Evolutionary conservation across 257 asterid genomes (phyloP), one percentile per base, ranked within the genome.

Genomic region (Paraleonurus japonicus): DNA sequence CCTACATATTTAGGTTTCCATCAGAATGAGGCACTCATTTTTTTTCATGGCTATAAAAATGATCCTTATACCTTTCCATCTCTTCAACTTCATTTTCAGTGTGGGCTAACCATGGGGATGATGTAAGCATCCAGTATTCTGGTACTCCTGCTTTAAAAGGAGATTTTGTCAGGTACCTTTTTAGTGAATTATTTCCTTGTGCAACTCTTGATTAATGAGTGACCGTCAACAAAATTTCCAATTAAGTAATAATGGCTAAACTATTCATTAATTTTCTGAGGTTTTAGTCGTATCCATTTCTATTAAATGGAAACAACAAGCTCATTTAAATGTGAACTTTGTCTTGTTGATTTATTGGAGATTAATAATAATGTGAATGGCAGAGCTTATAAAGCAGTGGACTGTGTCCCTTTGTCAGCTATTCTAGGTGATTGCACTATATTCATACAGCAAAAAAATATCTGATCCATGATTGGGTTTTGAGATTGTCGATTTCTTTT

Each of bases 61-160:
- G 8, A 61, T 73, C 72, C 68, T 71, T 55, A 58, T 67, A 32
- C 73, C 10, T 69, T 70, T 74, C 65, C 47, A 73, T 75, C 65
- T 48, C 71, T 79, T 65, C 69, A 53, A 70, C 61, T 75, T 69
- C 61, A 55, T 72, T 79, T 80, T 74, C 89, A 95, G 99, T 95
- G 82, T 95, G 99, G 98, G 99, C 98, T 75, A 87, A 90, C 83
- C 98, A 89, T 76, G 99, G 99, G 60, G 99, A 95, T 87, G 98
- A 92, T 60, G 59, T 95, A 55, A 95, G 99, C 88, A 92, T 92
- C 82, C 98, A 95, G 79, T 95, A 95, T 71, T 92, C 99, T 81
- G 99, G 99, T 55, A 92, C 99, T 74, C 97, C 97, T 24, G 99
- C 99, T 60, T 76, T 95, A 57, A 95, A 95, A 80, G 99, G 99